These are phyloP conservation scores for Lactarius vividus DNA, from an alignment of 768 basidiomycete species.

Conservation along the genomic window DNA sequence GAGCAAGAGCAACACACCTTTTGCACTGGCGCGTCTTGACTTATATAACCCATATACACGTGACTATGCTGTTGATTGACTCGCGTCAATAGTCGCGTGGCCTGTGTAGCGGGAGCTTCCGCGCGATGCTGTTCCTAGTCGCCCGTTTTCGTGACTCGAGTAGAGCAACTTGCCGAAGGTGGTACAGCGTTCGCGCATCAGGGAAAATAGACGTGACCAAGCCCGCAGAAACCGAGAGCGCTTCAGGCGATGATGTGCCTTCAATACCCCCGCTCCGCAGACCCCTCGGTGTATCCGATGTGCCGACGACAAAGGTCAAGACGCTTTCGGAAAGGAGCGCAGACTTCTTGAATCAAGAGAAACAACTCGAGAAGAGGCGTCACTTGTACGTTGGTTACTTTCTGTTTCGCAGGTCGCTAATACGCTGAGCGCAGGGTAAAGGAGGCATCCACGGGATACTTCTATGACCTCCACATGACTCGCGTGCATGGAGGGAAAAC, in stretches of 20 bases:
- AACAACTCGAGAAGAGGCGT: slow-evolving; percentile 64
- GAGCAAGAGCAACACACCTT: slow-evolving; percentile 13
- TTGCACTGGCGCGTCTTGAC: slow-evolving; percentile 5
- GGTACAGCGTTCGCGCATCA: slow-evolving; percentile 7
- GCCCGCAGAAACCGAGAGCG: not conserved
- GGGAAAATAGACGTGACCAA: not conserved
- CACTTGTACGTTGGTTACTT: slow-evolving; percentile 43
- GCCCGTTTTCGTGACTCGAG: slow-evolving; percentile 3
- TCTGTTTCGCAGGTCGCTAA: slow-evolving; percentile 44
- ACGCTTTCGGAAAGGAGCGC: slow-evolving; percentile 55
- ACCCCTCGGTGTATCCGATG: slow-evolving; percentile 73
- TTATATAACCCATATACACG: slow-evolving; percentile 19
- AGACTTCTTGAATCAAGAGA: slow-evolving; percentile 71
- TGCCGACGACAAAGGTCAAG: slow-evolving; percentile 43
- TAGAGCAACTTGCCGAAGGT: not conserved
- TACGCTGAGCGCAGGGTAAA: slow-evolving; percentile 43
- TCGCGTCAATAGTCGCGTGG: not conserved
- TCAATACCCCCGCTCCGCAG: slow-evolving; percentile 44
- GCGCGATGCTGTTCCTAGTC: slow-evolving; percentile 4
- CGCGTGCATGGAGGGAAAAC: slow-evolving; percentile 86
- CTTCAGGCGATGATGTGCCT: slow-evolving; percentile 16
- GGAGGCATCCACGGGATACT: slow-evolving; percentile 79
- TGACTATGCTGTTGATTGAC: slow-evolving; percentile 6
- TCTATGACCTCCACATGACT: slow-evolving; percentile 80
- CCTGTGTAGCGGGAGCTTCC: not conserved